phyloP scores from a whole-genome alignment of 179 eudicot genomes.

The Silene noctiflora region DNA sequence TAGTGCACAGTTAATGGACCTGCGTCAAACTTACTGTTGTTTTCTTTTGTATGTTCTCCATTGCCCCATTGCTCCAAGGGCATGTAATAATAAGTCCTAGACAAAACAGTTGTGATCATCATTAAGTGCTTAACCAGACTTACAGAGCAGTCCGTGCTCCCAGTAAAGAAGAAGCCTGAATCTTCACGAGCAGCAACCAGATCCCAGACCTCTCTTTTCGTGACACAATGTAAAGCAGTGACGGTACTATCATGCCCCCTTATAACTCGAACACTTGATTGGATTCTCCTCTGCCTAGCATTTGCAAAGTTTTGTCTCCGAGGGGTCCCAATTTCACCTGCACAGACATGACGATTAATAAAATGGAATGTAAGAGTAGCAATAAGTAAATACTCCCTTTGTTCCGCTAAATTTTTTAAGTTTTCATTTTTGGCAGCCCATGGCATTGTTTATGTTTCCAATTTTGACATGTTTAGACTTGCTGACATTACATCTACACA shows the following conservation, averaged over 20 bases:
- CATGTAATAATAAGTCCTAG: background rate
- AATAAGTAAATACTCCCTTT: background rate
- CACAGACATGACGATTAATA: constrained; percentile 19
- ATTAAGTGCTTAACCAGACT: constrained; percentile 11
- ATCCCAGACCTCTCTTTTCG: constrained; percentile 96
- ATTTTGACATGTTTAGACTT: too few relatives aligned
- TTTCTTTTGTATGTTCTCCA: background rate
- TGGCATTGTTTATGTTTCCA: too few relatives aligned
- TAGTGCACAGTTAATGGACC: background rate
- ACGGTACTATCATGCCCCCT: constrained; percentile 84
- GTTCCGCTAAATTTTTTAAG: too few relatives aligned
- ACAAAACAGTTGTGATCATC: background rate
- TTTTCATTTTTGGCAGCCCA: too few relatives aligned
- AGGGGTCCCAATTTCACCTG: constrained; percentile 58
- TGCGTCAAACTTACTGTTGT: background rate
- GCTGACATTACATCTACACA: too few relatives aligned
- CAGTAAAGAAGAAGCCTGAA: constrained; percentile 92
- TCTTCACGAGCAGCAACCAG: constrained; percentile 90
- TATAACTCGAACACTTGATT: constrained; percentile 64
- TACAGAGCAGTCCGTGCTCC: constrained; percentile 90
- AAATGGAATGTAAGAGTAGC: background rate
- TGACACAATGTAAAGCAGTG: constrained; percentile 85
- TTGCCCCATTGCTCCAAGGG: background rate
- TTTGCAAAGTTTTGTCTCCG: constrained; percentile 52
- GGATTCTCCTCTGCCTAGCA: constrained; percentile 60